Conservation (phyloP, 1,139 yeast genomes). For the Yamadazyma spencermartinsiae region DNA sequence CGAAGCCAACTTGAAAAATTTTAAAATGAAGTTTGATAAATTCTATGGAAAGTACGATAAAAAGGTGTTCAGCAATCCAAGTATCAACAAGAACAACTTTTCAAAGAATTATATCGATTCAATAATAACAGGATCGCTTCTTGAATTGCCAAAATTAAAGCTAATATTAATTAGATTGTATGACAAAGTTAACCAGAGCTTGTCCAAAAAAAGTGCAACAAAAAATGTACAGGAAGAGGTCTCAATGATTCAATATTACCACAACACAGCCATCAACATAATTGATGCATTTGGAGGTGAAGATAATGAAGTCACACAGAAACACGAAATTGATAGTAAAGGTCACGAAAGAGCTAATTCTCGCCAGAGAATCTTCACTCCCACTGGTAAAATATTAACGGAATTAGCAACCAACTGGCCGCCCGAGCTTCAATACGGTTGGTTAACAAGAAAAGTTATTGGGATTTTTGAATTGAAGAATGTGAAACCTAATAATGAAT, state of each 20-base stretch:
- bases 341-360: constrained; percentile 16
- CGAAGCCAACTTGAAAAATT: constrained; percentile 64
- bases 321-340: constrained; percentile 41
- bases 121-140: constrained; percentile 63
- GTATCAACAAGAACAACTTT: constrained; percentile 38
- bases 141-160: constrained; percentile 68
- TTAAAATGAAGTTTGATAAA: constrained; percentile 43
- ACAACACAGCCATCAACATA: constrained; percentile 57
- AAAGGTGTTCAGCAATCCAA: constrained; percentile 35
- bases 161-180: constrained; percentile 61
- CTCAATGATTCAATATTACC: constrained; percentile 36
- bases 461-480: constrained; percentile 65
- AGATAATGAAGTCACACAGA: constrained; percentile 19
- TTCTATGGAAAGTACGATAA: constrained; percentile 47
- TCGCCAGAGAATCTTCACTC: constrained; percentile 72
- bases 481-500: constrained; percentile 27
- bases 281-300: constrained; percentile 80
- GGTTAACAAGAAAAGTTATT: constrained; percentile 83
- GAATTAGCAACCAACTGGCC: constrained; percentile 91
- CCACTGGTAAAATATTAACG: constrained; percentile 84
- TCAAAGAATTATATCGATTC: constrained; percentile 65
- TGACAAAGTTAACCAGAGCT: constrained; percentile 22
- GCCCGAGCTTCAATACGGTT: constrained; percentile 77
- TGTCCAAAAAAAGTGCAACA: constrained; percentile 9
- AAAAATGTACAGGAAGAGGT: constrained; percentile 15